Evolutionary conservation across 2,329 filamentous ascomycete species (phyloP).

Genomic region (Alternaria brassicicola): DNA sequence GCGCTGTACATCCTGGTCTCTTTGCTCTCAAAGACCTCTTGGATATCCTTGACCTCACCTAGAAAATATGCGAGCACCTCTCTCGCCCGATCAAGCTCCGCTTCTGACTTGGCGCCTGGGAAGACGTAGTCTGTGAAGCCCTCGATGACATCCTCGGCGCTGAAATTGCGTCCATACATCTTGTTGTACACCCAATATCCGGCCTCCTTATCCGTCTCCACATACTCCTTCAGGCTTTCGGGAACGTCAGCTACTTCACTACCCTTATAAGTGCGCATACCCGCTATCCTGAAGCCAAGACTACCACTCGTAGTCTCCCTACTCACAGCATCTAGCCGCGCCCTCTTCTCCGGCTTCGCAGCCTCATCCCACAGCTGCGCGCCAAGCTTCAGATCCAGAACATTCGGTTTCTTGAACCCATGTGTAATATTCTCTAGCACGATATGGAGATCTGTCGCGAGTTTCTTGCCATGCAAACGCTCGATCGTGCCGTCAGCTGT

Average conservation of each 20-base stretch:
- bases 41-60: slow-evolving; percentile 60
- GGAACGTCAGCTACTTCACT: slow-evolving; percentile 25
- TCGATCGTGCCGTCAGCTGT: slow-evolving; percentile 37
- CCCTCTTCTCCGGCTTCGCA: slow-evolving; percentile 63
- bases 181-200: slow-evolving; percentile 68
- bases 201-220: slow-evolving; percentile 53
- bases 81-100: slow-evolving; percentile 49
- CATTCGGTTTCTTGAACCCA: slow-evolving; percentile 83
- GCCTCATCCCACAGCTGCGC: slow-evolving; percentile 82
- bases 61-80: slow-evolving; percentile 53
- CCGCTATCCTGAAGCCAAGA: slow-evolving; percentile 68
- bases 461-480: slow-evolving; percentile 63
- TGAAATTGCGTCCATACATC: slow-evolving; percentile 67
- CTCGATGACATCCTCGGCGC: slow-evolving; percentile 59
- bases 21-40: slow-evolving; percentile 62
- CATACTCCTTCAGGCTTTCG: slow-evolving; percentile 37
- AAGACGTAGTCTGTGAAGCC: slow-evolving; percentile 65
- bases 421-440: slow-evolving; percentile 84
- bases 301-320: slow-evolving; percentile 64
- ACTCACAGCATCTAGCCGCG: slow-evolving; percentile 64
- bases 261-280: slow-evolving; percentile 65
- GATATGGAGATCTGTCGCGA: slow-evolving; percentile 79
- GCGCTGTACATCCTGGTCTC: slow-evolving; percentile 73
- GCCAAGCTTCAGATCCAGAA: slow-evolving; percentile 92
- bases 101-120: slow-evolving; percentile 38